Conservation (phyloP, 2,329 filamentous ascomycete genomes). For the Calonectria pteridis region DNA sequence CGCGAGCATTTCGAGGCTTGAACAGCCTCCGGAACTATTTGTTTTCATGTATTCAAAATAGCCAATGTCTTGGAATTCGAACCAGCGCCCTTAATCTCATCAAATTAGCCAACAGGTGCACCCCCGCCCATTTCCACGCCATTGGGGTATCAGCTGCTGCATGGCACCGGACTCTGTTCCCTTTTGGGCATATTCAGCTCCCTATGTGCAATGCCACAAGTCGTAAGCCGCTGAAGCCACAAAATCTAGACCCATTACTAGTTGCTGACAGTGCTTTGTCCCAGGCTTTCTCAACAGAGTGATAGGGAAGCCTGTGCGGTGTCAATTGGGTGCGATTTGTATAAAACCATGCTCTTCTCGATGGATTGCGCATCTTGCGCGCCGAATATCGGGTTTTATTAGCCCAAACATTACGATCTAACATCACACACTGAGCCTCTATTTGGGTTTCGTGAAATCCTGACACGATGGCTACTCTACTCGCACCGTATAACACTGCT, state of each 20-base stretch:
- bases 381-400: not conserved
- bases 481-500: conserved; percentile 20
- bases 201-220: not conserved
- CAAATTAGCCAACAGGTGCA: not conserved
- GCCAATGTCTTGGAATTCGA: not conserved
- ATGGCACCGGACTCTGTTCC: not conserved
- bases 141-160: not conserved
- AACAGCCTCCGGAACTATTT: not conserved
- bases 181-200: not conserved
- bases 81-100: not conserved
- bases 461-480: conserved; percentile 9
- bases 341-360: not conserved
- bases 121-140: not conserved
- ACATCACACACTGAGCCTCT: too few relatives aligned
- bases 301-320: not conserved
- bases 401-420: not conserved
- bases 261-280: not conserved
- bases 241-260: not conserved
- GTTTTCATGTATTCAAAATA: not conserved
- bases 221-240: not conserved
- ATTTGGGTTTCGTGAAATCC: not conserved
- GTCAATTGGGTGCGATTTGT: not conserved
- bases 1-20: conserved; percentile 10
- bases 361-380: not conserved
- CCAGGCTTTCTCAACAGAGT: not conserved